Base-by-base conservation (phyloP, 1,284 basidiomycete species). In the Singerocomus rubriflavus region DNA sequence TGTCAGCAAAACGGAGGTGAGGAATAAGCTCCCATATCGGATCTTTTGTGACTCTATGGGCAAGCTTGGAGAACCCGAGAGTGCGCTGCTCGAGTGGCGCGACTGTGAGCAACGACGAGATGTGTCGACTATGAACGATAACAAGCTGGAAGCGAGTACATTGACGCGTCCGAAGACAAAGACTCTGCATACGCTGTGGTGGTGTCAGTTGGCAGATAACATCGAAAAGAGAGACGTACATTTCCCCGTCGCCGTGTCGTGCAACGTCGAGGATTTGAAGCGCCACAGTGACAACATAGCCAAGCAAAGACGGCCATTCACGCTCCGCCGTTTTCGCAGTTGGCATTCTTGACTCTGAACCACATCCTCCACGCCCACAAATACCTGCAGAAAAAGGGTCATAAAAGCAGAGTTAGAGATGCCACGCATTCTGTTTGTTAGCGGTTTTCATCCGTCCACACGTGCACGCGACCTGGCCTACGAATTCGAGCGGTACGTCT, bases 341-440 rank as follows among this genome's bases (percentile, higher is more conserved):
- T 25, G 26, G 26, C 17, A 13, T 34, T 53, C 52, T 51, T 57
- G 46, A 51, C 55, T 52, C 44, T 31, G 30, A 4, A 53, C 54
- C 53, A 57, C 59, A 53, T 49, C 52, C 53, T 51, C 51, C 47
- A 17, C 32, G 26, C 31, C 27, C 9, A n/a, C 32, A 6, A 9
- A 14, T 29, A 2, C 4, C 12, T 17, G 26, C 17, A 46, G 17
- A 29, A 12, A 30, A 26, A 45, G 4, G 5, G 27, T 17, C 17
- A 11, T 10, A 30, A 44, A 53, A 56, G 50, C 38, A 49, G 51
- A 44, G n/a, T 41, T 21, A 17, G 44, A 43, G 53, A 82, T 83
- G 83, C 84, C 84, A 62, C 84, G 90, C 58, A 92, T 93, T 57
- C 80, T 93, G 54, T 91, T 92, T 66, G 91, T 93, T 48, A 88